Evolutionary conservation across 228 moss, liverwort and hornwort species (phyloP).

Genomic region (Sphagnum fallax): DNA sequence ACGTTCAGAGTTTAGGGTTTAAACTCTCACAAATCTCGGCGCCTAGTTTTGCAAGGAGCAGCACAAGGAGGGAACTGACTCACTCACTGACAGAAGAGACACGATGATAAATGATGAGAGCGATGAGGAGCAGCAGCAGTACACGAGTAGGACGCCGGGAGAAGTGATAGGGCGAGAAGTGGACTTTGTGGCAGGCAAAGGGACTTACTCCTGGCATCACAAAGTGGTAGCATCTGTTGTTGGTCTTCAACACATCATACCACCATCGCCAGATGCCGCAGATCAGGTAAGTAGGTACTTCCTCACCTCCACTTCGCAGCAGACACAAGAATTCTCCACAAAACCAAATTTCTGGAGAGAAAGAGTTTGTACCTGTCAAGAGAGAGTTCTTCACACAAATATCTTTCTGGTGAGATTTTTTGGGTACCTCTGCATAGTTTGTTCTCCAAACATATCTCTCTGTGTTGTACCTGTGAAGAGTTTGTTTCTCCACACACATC

Average conservation of each 20-base stretch:
- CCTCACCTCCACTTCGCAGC: no score
- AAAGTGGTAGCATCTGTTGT: constrained; percentile 84
- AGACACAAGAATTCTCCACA: neutral
- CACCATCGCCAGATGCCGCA: constrained; percentile 26
- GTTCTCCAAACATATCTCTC: no score
- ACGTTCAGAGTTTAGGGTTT: no score
- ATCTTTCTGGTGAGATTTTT: neutral
- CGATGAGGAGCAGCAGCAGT: constrained; percentile 15
- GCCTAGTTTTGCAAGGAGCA: no score
- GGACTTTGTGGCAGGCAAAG: constrained; percentile 52
- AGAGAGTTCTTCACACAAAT: neutral
- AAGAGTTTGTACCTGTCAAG: neutral
- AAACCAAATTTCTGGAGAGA: neutral
- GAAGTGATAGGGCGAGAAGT: constrained; percentile 67
- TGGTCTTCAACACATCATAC: constrained; percentile 47
- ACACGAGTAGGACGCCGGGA: constrained; percentile 49
- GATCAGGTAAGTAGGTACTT: constrained; percentile 44
- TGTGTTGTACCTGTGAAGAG: neutral
- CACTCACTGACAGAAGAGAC: no score
- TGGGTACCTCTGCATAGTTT: no score
- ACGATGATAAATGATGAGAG: constrained; percentile 13
- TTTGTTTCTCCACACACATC: neutral
- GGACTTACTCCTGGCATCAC: constrained; percentile 71
- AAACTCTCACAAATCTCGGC: no score
- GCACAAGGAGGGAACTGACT: no score